A percentile compares a stretch with the other conserved stretches of the same genome.
These are phyloP conservation scores for Epichloe elymi DNA, from an alignment of 2,329 filamentous ascomycete species.

Conservation along the genomic window DNA sequence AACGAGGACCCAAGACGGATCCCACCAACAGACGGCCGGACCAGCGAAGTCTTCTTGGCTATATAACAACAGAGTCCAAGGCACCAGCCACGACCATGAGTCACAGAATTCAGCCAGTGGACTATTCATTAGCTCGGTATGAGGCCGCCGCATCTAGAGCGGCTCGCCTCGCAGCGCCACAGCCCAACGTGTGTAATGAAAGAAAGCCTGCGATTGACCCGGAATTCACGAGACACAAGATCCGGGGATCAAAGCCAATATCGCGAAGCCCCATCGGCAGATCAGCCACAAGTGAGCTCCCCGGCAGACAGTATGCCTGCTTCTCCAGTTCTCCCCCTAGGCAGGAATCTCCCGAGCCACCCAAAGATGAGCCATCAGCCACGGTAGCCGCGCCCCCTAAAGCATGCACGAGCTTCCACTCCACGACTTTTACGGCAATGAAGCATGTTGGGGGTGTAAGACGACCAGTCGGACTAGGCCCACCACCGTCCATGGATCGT, in stretches of 20 bases:
- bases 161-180: conserved; percentile 6
- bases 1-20: conserved; percentile 12
- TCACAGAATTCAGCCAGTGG: conserved; percentile 7
- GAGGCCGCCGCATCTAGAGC: conserved; percentile 13
- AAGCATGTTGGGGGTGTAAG: conserved; percentile 26
- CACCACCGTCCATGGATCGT: conserved; percentile 35
- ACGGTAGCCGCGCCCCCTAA: conserved; percentile 16
- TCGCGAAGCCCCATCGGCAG: conserved; percentile 18
- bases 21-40: conserved; percentile 22
- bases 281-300: conserved; percentile 12
- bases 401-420: conserved; percentile 34
- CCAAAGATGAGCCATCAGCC: conserved; percentile 11
- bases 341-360: conserved; percentile 11
- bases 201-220: conserved; percentile 16
- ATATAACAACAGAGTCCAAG: conserved; percentile 19
- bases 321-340: conserved; percentile 45
- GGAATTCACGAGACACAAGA: conserved; percentile 25
- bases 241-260: conserved; percentile 24
- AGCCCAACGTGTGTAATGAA: conserved; percentile 3
- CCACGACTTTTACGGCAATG: conserved; percentile 33
- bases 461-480: conserved; percentile 30
- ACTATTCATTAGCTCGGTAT: conserved; percentile 13
- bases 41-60: conserved; percentile 30
- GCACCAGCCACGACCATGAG: conserved; percentile 4
- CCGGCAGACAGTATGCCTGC: conserved; percentile 36